phyloP scores from a whole-genome alignment of 2,329 filamentous ascomycete genomes.

The Colletotrichum melonis region DNA sequence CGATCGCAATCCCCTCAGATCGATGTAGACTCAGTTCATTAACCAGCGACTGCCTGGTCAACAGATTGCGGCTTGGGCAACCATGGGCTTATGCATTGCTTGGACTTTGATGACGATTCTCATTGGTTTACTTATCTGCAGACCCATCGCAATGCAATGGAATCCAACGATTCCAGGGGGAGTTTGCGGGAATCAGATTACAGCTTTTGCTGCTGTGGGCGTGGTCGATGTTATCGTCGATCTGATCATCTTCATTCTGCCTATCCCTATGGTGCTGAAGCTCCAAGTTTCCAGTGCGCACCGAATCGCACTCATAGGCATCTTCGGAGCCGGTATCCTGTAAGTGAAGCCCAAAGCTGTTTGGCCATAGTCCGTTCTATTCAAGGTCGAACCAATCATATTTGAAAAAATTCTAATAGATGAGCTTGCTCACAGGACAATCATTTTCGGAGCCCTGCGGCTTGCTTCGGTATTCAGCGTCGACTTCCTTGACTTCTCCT shows the following conservation, averaged over 20 bases:
- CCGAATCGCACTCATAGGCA: slow-evolving; percentile 43
- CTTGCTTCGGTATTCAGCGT: slow-evolving; percentile 37
- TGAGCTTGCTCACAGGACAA: neutral
- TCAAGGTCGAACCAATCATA: no score
- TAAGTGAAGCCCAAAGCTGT: slow-evolving; percentile 21
- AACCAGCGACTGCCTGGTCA: no score
- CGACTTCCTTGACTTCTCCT: slow-evolving; percentile 41
- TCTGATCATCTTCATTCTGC: slow-evolving; percentile 71
- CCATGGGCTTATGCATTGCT: slow-evolving; percentile 32
- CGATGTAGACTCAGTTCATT: neutral
- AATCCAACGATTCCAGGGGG: slow-evolving; percentile 39
- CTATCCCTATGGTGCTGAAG: slow-evolving; percentile 71
- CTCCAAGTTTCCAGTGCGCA: slow-evolving; percentile 58
- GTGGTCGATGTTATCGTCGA: slow-evolving; percentile 68
- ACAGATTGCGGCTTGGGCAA: slow-evolving; percentile 25
- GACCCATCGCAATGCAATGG: slow-evolving; percentile 36
- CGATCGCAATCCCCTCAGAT: no score
- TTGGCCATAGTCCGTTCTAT: no score
- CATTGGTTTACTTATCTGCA: slow-evolving; percentile 36
- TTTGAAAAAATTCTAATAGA: neutral
- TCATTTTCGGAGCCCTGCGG: slow-evolving; percentile 47
- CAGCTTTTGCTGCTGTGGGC: slow-evolving; percentile 44
- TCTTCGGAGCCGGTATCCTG: slow-evolving; percentile 46
- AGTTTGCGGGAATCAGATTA: slow-evolving; percentile 46
- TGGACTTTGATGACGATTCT: slow-evolving; percentile 39